phyloP scores from a whole-genome alignment of 768 basidiomycete species.

The Naematelia encephala region DNA sequence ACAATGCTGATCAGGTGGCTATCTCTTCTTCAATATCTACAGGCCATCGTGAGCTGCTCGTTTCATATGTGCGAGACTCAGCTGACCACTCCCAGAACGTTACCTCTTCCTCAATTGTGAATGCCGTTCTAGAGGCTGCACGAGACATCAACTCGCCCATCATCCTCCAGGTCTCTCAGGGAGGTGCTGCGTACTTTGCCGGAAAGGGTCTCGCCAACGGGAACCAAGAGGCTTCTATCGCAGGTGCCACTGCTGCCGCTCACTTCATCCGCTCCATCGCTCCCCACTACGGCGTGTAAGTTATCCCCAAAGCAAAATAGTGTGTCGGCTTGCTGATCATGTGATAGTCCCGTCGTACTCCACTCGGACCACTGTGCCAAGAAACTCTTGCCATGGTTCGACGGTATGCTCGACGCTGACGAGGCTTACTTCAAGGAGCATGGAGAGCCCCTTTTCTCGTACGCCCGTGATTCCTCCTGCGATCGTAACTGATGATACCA shows the following conservation, averaged over 20 bases:
- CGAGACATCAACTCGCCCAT: constrained; percentile 95
- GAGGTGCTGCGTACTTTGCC: constrained; percentile 91
- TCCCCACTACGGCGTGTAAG: constrained; percentile 87
- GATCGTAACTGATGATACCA: constrained; percentile 5
- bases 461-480: neutral
- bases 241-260: constrained; percentile 88
- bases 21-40: neutral
- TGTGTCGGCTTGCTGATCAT: too few relatives aligned
- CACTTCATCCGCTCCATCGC: constrained; percentile 84
- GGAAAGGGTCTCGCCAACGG: constrained; percentile 95
- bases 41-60: constrained; percentile 30
- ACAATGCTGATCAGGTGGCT: neutral
- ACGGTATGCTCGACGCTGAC: constrained; percentile 94
- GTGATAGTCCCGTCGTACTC: constrained; percentile 81
- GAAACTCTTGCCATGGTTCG: constrained; percentile 98
- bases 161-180: constrained; percentile 96
- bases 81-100: constrained; percentile 65
- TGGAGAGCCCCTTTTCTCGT: constrained; percentile 59
- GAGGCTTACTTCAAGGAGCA: constrained; percentile 88
- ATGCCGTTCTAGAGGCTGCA: constrained; percentile 92
- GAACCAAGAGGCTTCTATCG: constrained; percentile 89
- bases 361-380: constrained; percentile 99
- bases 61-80: constrained; percentile 12
- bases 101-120: constrained; percentile 91
- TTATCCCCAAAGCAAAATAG: too few relatives aligned